A percentile compares a stretch with the other conserved stretches of the same genome.
These are phyloP conservation scores for Hamamelis virginiana DNA, from an alignment of 164 flowering plant species.

Conservation along the genomic window DNA sequence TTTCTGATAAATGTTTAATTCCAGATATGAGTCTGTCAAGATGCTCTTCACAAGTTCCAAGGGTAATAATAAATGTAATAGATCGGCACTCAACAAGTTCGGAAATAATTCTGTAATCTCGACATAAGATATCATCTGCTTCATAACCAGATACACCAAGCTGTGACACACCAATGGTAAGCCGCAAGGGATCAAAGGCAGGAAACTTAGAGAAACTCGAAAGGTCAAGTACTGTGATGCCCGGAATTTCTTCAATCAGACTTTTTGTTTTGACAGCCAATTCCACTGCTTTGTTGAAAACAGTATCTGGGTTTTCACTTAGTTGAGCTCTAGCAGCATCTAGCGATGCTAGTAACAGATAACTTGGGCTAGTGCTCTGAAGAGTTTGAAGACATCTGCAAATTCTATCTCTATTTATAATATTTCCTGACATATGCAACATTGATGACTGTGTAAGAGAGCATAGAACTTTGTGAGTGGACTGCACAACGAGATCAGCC, in stretches of 20 bases:
- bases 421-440: slow-evolving; percentile 38
- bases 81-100: slow-evolving; percentile 36
- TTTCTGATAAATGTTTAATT: slow-evolving; percentile 16
- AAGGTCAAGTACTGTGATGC: slow-evolving; percentile 26
- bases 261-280: slow-evolving; percentile 26
- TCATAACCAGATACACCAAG: slow-evolving; percentile 40
- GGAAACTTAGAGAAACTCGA: slow-evolving; percentile 25
- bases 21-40: slow-evolving; percentile 30
- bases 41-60: slow-evolving; percentile 36
- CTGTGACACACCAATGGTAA: slow-evolving; percentile 31
- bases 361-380: slow-evolving; percentile 43
- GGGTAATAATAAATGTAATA: slow-evolving; percentile 33
- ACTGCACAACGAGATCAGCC: slow-evolving; percentile 40
- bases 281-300: slow-evolving; percentile 28
- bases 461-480: slow-evolving; percentile 47
- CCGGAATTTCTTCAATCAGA: slow-evolving; percentile 17
- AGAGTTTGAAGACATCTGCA: slow-evolving; percentile 39
- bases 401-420: slow-evolving; percentile 33
- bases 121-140: slow-evolving; percentile 33
- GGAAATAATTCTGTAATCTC: slow-evolving; percentile 24
- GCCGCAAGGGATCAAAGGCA: slow-evolving; percentile 33
- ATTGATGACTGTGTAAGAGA: slow-evolving; percentile 47
- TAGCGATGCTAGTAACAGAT: slow-evolving; percentile 39
- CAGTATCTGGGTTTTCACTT: slow-evolving; percentile 22
- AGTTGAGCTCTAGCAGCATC: slow-evolving; percentile 47